Percentiles rank a stretch among this genome's conserved stretches.
Evolutionary conservation across 2,329 filamentous ascomycete species (phyloP).

Genomic region (Dryadomyces quercus-mongolicae): DNA sequence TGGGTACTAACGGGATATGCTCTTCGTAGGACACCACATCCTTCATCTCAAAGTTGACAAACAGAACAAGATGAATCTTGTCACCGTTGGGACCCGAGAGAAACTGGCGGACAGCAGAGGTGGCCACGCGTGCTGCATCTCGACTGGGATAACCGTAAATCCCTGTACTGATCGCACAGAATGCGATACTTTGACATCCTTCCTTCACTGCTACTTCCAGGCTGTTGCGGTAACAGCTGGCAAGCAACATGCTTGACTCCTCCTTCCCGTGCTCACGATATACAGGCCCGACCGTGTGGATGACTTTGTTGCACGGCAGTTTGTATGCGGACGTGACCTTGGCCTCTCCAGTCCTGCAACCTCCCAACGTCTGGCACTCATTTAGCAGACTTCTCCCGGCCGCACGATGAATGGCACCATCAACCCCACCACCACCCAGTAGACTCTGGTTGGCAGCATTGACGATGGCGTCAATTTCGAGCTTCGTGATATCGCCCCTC

Average conservation of each 20-base stretch:
- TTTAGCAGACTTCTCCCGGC: conserved; percentile 56
- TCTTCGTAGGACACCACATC: conserved; percentile 63
- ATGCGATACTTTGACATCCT: conserved; percentile 61
- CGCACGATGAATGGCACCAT: conserved; percentile 74
- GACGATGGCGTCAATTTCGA: conserved; percentile 72
- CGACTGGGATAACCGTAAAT: conserved; percentile 74
- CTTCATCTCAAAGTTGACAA: conserved; percentile 72
- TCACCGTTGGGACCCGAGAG: conserved; percentile 31
- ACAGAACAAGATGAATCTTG: conserved; percentile 61
- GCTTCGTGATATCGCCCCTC: conserved; percentile 68
- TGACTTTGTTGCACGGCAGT: conserved; percentile 66
- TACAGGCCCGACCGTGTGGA: conserved; percentile 83
- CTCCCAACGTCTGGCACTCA: conserved; percentile 61
- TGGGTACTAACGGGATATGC: conserved; percentile 55
- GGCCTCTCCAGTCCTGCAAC: conserved; percentile 65
- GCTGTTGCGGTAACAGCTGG: conserved; percentile 56
- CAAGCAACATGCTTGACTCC: conserved; percentile 35
- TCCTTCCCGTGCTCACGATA: conserved; percentile 37
- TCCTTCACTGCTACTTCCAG: conserved; percentile 60
- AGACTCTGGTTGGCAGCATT: conserved; percentile 79
- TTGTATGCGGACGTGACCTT: conserved; percentile 73
- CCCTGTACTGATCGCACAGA: conserved; percentile 77
- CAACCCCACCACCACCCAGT: conserved; percentile 80
- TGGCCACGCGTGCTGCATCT: conserved; percentile 61
- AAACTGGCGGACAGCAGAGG: conserved; percentile 43